Conservation (phyloP, 805 yeast species). For the Nakazawaea peltata region DNA sequence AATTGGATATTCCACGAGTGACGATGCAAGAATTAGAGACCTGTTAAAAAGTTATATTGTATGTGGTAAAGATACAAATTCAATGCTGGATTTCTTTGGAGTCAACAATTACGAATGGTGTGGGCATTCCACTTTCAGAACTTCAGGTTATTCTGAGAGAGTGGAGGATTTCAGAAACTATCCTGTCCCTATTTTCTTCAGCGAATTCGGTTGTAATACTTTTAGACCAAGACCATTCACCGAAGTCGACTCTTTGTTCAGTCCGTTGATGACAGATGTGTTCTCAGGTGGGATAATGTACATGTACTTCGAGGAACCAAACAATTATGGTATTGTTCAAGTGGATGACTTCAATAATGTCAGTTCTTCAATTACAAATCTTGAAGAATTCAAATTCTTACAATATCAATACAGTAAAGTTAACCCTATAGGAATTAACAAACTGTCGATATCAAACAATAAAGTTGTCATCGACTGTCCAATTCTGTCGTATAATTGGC, state of each 20-base stretch:
- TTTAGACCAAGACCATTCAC: conserved; percentile 57
- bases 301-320: conserved; percentile 39
- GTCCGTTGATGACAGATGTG: conserved; percentile 60
- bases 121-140: conserved; percentile 75
- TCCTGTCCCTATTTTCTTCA: conserved; percentile 64
- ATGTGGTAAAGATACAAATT: conserved; percentile 31
- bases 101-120: conserved; percentile 81
- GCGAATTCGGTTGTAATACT: conserved; percentile 75
- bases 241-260: conserved; percentile 63
- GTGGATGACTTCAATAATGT: conserved; percentile 14
- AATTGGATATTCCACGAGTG: conserved; percentile 40
- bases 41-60: conserved; percentile 37
- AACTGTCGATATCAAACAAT: conserved; percentile 3
- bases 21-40: conserved; percentile 32
- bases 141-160: conserved; percentile 67
- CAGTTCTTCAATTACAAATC: conserved; percentile 18
- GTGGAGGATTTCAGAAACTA: conserved; percentile 53
- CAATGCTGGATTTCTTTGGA: conserved; percentile 69
- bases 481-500: conserved; percentile 13
- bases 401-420: conserved; percentile 21
- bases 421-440: conserved; percentile 16
- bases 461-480: conserved; percentile 4
- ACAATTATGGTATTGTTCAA: conserved; percentile 34
- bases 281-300: conserved; percentile 59
- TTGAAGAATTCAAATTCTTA: conserved; percentile 28